A percentile compares a stretch with the other conserved stretches of the same genome.
Conservation (phyloP, 1,139 yeast species). For the Kazachstania sp. region DNA sequence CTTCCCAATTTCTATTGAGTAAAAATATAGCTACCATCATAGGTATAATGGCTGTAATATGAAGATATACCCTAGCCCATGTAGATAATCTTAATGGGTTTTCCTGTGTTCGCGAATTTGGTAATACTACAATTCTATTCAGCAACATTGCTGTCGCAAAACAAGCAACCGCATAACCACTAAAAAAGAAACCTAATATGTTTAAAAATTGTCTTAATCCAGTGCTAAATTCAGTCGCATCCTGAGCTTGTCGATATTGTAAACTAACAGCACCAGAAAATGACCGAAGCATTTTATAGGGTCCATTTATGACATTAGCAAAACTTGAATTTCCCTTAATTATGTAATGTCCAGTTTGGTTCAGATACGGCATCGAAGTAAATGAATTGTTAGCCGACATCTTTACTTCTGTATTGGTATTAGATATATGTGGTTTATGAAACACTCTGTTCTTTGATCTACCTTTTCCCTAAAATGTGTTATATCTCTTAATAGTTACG, state of each 20-base stretch:
- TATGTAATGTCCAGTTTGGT: slow-evolving; percentile 12
- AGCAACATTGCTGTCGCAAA: slow-evolving; percentile 18
- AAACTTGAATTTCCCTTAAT: slow-evolving; percentile 10
- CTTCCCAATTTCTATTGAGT: neutral
- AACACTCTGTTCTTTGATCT: no score
- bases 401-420: neutral
- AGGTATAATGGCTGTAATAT: slow-evolving; percentile 10
- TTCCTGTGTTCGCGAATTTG: slow-evolving; percentile 11
- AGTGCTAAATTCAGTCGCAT: slow-evolving; percentile 3
- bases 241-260: slow-evolving; percentile 12
- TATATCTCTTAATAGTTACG: no score
- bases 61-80: slow-evolving; percentile 13
- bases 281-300: slow-evolving; percentile 16
- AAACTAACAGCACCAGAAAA: slow-evolving; percentile 15
- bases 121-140: slow-evolving; percentile 15
- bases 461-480: no score
- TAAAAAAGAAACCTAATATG: slow-evolving; percentile 16
- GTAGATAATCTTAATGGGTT: slow-evolving; percentile 7
- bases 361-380: slow-evolving; percentile 11
- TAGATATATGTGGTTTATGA: no score
- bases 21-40: neutral
- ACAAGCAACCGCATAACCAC: slow-evolving; percentile 18
- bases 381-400: neutral
- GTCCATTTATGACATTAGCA: slow-evolving; percentile 14
- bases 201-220: slow-evolving; percentile 9